Conservation (phyloP, 345 rosid genomes). For the Citrus hindsii region DNA sequence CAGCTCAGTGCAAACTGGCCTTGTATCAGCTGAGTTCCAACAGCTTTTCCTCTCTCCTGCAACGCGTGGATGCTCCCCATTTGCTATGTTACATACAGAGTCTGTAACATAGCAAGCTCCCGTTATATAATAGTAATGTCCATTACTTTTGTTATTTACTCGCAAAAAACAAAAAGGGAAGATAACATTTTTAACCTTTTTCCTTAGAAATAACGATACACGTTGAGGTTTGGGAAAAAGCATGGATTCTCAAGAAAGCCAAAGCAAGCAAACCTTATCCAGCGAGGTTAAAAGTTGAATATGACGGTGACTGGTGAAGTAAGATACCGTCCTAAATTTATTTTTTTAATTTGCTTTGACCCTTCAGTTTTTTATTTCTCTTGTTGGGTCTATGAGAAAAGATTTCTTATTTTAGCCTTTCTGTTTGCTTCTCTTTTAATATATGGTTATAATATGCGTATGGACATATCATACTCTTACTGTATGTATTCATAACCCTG, state of each 20-base stretch:
- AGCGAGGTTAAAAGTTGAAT: slow-evolving; percentile 3
- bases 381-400: slow-evolving; percentile 4
- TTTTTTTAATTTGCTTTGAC: not conserved
- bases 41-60: too few relatives aligned
- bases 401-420: not conserved
- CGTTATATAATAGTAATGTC: too few relatives aligned
- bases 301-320: not conserved
- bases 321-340: not conserved
- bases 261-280: slow-evolving; percentile 3
- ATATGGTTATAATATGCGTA: too few relatives aligned
- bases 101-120: too few relatives aligned
- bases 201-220: too few relatives aligned
- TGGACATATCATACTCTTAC: slow-evolving; percentile 11
- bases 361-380: not conserved
- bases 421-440: not conserved
- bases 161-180: not conserved
- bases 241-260: not conserved
- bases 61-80: too few relatives aligned
- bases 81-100: too few relatives aligned
- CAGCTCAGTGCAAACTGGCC: too few relatives aligned
- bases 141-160: not conserved
- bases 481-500: not conserved
- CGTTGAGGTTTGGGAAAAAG: not conserved
- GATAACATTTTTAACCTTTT: not conserved
- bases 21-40: too few relatives aligned